Percentiles rank a stretch among this genome's conserved stretches.
phyloP scores from a whole-genome alignment of 2,329 filamentous ascomycete species.

The Aspergillus puulaauensis region DNA sequence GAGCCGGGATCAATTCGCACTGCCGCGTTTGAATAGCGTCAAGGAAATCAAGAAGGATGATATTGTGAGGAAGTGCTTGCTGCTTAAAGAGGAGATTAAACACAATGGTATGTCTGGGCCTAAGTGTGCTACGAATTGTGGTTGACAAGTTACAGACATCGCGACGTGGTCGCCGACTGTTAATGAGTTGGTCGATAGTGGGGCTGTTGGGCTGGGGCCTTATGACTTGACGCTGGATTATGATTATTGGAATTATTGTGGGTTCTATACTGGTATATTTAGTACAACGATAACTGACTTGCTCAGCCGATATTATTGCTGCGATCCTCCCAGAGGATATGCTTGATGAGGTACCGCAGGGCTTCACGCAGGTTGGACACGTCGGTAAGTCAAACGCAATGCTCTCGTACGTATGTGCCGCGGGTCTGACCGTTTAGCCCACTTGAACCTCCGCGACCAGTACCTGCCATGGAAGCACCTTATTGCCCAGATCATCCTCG shows the following conservation, averaged over 20 bases:
- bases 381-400: constrained; percentile 60
- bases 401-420: background rate
- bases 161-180: constrained; percentile 75
- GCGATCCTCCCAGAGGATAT: constrained; percentile 78
- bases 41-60: constrained; percentile 54
- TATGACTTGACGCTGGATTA: constrained; percentile 78
- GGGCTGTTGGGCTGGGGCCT: constrained; percentile 70
- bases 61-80: constrained; percentile 36
- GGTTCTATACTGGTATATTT: constrained; percentile 23
- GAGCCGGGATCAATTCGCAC: constrained; percentile 64
- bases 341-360: constrained; percentile 76
- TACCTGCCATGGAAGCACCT: constrained; percentile 84
- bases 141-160: constrained; percentile 49
- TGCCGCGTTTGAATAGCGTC: constrained; percentile 65
- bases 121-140: constrained; percentile 6
- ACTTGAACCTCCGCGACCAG: constrained; percentile 82
- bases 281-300: constrained; percentile 9
- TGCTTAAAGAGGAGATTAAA: constrained; percentile 40
- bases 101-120: constrained; percentile 38
- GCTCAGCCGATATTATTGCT: constrained; percentile 73
- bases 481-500: constrained; percentile 79
- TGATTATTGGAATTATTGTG: constrained; percentile 81
- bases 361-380: constrained; percentile 87
- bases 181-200: constrained; percentile 64
- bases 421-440: constrained; percentile 54